These are phyloP conservation scores for Diplodia intermedia DNA, from an alignment of 2,329 filamentous ascomycete species.

Conservation along the genomic window DNA sequence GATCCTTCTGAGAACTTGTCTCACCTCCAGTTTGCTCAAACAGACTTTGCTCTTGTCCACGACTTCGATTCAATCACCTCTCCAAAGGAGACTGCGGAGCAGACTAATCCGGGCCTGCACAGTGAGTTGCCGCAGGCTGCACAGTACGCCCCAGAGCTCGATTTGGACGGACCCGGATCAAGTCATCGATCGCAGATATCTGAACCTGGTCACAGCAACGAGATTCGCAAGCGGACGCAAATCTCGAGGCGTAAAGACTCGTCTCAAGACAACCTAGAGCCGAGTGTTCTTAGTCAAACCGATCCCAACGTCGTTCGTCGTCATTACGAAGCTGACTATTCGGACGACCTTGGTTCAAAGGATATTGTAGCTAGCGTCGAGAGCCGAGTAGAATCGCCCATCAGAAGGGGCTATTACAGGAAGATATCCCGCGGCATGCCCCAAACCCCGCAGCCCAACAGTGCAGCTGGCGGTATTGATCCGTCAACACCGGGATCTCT, in stretches of 20 bases:
- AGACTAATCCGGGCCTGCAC: not conserved
- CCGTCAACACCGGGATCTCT: not conserved
- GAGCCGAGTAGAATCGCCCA: not conserved
- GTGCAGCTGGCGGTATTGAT: not conserved
- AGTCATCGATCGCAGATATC: not conserved
- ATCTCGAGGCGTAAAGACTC: slow-evolving; percentile 9
- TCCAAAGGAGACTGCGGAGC: not conserved
- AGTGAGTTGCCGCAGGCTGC: slow-evolving; percentile 1
- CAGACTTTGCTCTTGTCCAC: not conserved
- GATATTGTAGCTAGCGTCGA: slow-evolving; percentile 14
- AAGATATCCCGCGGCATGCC: slow-evolving; percentile 14
- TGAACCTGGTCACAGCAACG: not conserved
- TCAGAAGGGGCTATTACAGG: not conserved
- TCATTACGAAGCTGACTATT: not conserved
- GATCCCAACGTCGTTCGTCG: slow-evolving; percentile 11
- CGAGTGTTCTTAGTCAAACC: slow-evolving; percentile 1
- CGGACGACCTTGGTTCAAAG: not conserved
- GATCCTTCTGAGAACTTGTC: not conserved
- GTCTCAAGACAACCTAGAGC: slow-evolving; percentile 4
- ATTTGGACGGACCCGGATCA: not conserved
- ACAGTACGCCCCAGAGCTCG: slow-evolving; percentile 2
- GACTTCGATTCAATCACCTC: not conserved
- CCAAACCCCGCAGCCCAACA: slow-evolving; percentile 3
- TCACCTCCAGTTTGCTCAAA: not conserved
- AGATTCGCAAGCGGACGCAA: not conserved